These are phyloP conservation scores for Thraustochytrium aureum DNA, from an alignment of 352 stramenopile genomes.

Conservation along the genomic window DNA sequence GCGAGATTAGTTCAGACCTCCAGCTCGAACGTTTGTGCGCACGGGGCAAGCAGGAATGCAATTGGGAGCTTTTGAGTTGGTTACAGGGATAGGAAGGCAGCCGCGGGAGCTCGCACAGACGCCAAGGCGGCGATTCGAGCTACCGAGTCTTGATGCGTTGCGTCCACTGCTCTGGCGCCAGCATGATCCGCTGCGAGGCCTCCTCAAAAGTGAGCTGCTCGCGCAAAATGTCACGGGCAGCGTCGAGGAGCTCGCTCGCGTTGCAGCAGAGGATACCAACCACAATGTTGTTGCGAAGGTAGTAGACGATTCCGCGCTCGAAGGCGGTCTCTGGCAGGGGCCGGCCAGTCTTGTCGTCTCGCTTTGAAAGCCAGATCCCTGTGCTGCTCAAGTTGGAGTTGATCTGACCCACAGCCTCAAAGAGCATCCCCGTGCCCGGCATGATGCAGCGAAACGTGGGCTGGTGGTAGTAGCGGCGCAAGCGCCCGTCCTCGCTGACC, in stretches of 20 bases:
- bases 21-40: neutral
- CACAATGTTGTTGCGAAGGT: slow-evolving; percentile 80
- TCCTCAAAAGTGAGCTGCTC: slow-evolving; percentile 70
- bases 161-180: slow-evolving; percentile 81
- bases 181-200: slow-evolving; percentile 72
- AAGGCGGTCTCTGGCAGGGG: slow-evolving; percentile 60
- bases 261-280: slow-evolving; percentile 86
- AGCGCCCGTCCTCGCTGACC: slow-evolving; percentile 58
- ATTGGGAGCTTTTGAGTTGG: too few species aligned
- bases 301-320: slow-evolving; percentile 82
- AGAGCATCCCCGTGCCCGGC: slow-evolving; percentile 68
- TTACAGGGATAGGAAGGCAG: neutral
- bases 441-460: slow-evolving; percentile 78
- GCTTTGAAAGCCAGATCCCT: slow-evolving; percentile 71
- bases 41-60: too few species aligned
- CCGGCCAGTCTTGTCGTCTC: slow-evolving; percentile 54
- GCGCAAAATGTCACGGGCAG: slow-evolving; percentile 73
- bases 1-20: neutral
- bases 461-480: slow-evolving; percentile 81
- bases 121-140: neutral
- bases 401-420: slow-evolving; percentile 79
- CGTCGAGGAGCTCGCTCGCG: slow-evolving; percentile 75
- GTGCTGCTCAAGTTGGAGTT: slow-evolving; percentile 64
- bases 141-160: slow-evolving; percentile 28
- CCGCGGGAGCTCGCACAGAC: neutral